Conservation (phyloP, 345 rosid species). For the Zanthoxylum bungeanum region DNA sequence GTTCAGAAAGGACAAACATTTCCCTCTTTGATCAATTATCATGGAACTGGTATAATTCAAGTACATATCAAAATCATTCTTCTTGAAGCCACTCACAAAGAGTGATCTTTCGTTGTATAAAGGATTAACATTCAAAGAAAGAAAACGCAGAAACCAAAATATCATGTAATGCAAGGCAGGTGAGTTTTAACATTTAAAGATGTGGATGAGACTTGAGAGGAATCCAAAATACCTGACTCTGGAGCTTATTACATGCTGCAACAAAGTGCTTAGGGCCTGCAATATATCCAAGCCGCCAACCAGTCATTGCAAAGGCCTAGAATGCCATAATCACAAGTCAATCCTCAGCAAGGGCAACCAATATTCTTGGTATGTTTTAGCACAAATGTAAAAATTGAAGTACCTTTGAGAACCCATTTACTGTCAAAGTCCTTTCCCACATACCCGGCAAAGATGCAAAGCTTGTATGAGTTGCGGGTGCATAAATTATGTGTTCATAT, state of each 20-base stretch:
- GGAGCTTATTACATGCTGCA: conserved; percentile 92
- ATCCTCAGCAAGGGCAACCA: neutral
- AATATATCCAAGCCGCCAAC: conserved; percentile 95
- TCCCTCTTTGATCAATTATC: neutral
- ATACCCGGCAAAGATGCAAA: conserved; percentile 95
- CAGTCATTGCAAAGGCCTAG: conserved; percentile 99
- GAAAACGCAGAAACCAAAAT: neutral
- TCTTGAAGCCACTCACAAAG: neutral
- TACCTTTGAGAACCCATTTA: conserved; percentile 98
- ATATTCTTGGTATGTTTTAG: neutral
- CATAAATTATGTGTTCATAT: conserved; percentile 93
- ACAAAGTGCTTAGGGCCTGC: conserved; percentile 94
- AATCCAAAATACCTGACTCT: conserved; percentile 78
- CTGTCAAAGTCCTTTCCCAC: conserved; percentile 93
- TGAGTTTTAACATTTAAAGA: neutral
- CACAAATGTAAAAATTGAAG: neutral
- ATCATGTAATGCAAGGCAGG: neutral
- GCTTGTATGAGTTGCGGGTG: conserved; percentile 87
- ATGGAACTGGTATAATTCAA: neutral
- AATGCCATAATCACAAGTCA: conserved; percentile 18
- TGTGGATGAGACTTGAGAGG: neutral
- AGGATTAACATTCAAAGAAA: neutral
- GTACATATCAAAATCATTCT: neutral
- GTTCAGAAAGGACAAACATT: neutral
- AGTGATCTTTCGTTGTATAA: neutral